phyloP scores from a whole-genome alignment of 2,329 filamentous ascomycete genomes.

The Fonsecaea monophora region DNA sequence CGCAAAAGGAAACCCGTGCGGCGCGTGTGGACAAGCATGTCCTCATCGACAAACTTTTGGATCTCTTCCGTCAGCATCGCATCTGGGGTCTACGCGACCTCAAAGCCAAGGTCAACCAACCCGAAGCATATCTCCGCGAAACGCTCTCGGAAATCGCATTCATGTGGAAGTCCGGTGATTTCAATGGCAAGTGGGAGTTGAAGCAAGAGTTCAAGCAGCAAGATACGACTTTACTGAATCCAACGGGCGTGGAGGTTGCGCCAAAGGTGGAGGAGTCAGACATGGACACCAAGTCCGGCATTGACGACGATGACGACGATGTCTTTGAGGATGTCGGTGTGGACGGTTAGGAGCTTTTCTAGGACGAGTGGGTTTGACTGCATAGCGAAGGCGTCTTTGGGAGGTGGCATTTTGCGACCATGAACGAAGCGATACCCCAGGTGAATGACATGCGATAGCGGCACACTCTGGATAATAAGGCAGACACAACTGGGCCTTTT shows the following conservation, averaged over 20 bases:
- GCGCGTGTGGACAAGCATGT: constrained; percentile 89
- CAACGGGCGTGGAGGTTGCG: constrained; percentile 31
- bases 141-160: constrained; percentile 64
- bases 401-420: constrained; percentile 36
- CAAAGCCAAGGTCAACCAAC: constrained; percentile 78
- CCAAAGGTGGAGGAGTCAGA: constrained; percentile 39
- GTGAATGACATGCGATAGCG: not conserved
- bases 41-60: constrained; percentile 83
- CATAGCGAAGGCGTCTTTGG: constrained; percentile 47
- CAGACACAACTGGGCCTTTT: not conserved
- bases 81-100: constrained; percentile 96
- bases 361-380: not conserved
- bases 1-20: constrained; percentile 76
- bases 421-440: constrained; percentile 46
- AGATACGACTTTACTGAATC: constrained; percentile 42
- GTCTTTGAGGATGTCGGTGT: constrained; percentile 39
- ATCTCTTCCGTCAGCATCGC: constrained; percentile 80
- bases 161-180: constrained; percentile 40
- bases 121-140: constrained; percentile 90
- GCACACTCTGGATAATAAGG: not conserved
- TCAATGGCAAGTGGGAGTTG: constrained; percentile 42
- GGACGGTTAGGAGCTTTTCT: constrained; percentile 8
- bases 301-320: constrained; percentile 38
- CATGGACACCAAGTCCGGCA: constrained; percentile 36
- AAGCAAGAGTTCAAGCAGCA: constrained; percentile 47